Conservation (phyloP, 2,329 filamentous ascomycete genomes). For the Hypoxylon sp. region DNA sequence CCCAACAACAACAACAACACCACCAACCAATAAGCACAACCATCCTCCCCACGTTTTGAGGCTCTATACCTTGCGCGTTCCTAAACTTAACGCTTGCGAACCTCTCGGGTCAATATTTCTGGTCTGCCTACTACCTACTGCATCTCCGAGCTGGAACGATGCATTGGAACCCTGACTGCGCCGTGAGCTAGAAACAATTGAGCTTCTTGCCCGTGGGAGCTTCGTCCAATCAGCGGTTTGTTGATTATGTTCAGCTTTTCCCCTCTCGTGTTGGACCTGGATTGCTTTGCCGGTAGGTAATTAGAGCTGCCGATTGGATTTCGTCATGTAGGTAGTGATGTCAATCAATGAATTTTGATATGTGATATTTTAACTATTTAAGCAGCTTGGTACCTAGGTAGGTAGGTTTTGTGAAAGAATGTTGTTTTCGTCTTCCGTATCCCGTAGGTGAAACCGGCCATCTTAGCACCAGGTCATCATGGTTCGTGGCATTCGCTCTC, state of each 20-base stretch:
- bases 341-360: too few relatives aligned
- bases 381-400: too few relatives aligned
- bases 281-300: too few relatives aligned
- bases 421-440: too few relatives aligned
- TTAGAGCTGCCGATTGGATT: too few relatives aligned
- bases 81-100: too few relatives aligned
- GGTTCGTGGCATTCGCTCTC: slow-evolving; percentile 25
- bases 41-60: slow-evolving; percentile 29
- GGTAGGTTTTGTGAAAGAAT: too few relatives aligned
- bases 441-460: slow-evolving; percentile 5
- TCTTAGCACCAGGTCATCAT: slow-evolving; percentile 22
- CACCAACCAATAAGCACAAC: slow-evolving; percentile 22
- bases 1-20: neutral
- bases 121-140: too few relatives aligned
- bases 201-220: slow-evolving; percentile 3
- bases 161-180: slow-evolving; percentile 4
- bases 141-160: slow-evolving; percentile 3
- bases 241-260: slow-evolving; percentile 27
- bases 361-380: too few relatives aligned
- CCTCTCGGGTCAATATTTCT: too few relatives aligned
- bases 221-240: slow-evolving; percentile 26
- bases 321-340: too few relatives aligned
- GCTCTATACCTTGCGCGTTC: slow-evolving; percentile 14
- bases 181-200: neutral
- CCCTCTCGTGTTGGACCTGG: neutral